Base-by-base conservation (phyloP, 305 asterid species). In the Fraxinus xanthoxyloides region DNA sequence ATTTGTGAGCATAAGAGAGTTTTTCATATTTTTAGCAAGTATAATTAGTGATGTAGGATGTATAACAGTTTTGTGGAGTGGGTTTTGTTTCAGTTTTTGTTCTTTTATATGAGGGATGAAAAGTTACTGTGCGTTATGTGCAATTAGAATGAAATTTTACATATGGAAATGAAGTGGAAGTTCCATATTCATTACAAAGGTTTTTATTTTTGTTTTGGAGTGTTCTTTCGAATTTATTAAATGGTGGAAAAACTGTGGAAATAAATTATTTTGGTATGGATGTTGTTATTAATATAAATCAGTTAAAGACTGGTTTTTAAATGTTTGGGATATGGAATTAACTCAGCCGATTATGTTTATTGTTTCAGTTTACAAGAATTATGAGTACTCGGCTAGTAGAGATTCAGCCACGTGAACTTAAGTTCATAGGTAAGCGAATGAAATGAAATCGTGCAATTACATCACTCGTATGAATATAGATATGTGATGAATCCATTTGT, bases 381-480 rank as follows among this genome's bases (percentile, higher is more conserved):
- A 87, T 88, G 93, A 87, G 80, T 85, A 76, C 87, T 81, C 90
- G 88, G 79, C 83, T 91, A 13, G 85, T 93, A 87, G 97, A 92
- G 87, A 86, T 93, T 87, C 91, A 87, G 82, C 98, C 98, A 83
- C 90, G 84, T 31, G 98, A 95, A 88, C 95, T 95, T 79, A 87
- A 91, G 88, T 95, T 95, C 90, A 54, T 46, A 35, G 89, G 98
- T 92, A 88, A 76, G 97, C 87, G 81, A 59, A 34, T 72, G 34
- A 30, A 30, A 70, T 19, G 77, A 36, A 61, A 46, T 73, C 36
- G 9, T 31, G 21, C 26, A 17, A 28, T 81, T 35, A 2, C 43
- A 31, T 78, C 7, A 32, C 35, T 19, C n/a, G 56, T 76, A 79
- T 79, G 35, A 34, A 28, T 61, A 75, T 34, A 17, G 31, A 70